Evolutionary conservation across 352 stramenopile genomes (phyloP), one percentile per base, ranked within the genome.

Genomic region (Phytophthora capsici): DNA sequence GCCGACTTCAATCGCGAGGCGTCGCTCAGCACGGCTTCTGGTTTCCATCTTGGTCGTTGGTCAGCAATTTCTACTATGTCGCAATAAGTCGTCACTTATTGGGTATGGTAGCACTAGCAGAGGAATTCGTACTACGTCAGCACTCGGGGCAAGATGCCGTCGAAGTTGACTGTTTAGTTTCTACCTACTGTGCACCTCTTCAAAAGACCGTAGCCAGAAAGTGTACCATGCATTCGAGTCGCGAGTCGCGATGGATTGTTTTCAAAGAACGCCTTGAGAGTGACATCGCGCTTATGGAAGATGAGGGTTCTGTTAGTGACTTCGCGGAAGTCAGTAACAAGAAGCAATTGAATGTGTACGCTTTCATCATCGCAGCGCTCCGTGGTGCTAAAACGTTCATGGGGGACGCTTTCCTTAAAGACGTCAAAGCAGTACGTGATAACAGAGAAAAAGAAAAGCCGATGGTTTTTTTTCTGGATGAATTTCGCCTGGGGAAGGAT

Each of bases 31-130:
- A n/a, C 40, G 23, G 51, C 25, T 50, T 19, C 14, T 40, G 0
- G 41, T 60, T 7, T 60, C 53, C 38, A 51, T 32, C 26, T 32
- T 60, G 41, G 53, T 52, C 41, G 53, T 60, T 60, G 53, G 40
- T 19, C 25, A 13, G 53, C 53, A 61, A 53, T 25, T 47, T 61
- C 53, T 62, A 62, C 54, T 60, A 60, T 59, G 23, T 59, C 51
- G 51, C 51, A 59, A 59, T 59, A 49, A 41, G 25, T 52, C 45
- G 45, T 52, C 45, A 52, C 45, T 14, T 22, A 23, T 16, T 52
- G 43, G 13, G 43, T 49, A 48, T 48, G 36, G 36, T 41, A 41
- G 36, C 36, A 41, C 36, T 41, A 41, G 36, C 36, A 41, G 14
- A 41, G 36, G 36, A 19, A 19, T 10, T 41, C 9, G 28, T 34